phyloP scores from a whole-genome alignment of 257 asterid species.

The Solanum gandarillasii region DNA sequence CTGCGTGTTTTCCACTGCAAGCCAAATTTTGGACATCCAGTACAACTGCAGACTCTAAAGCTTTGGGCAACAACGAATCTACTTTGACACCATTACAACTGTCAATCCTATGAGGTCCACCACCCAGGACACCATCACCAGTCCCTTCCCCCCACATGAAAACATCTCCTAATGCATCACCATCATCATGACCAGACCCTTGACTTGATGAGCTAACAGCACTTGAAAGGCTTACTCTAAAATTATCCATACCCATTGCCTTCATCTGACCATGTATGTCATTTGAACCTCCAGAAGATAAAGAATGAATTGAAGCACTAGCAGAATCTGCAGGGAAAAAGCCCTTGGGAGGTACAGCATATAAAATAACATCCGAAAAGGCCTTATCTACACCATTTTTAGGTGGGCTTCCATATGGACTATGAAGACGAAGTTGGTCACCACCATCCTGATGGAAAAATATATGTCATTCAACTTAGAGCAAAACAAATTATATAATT shows the following conservation, averaged over 20 bases:
- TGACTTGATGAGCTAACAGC: constrained; percentile 97
- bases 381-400: constrained; percentile 62
- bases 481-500: not conserved
- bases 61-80: constrained; percentile 77
- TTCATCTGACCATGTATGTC: constrained; percentile 60
- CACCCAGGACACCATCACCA: constrained; percentile 72
- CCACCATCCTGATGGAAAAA: constrained; percentile 49
- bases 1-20: constrained; percentile 79
- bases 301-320: constrained; percentile 57
- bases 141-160: constrained; percentile 91
- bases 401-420: constrained; percentile 86
- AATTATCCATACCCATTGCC: constrained; percentile 72
- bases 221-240: constrained; percentile 92
- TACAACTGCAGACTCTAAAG: constrained; percentile 82
- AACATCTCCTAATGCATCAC: constrained; percentile 89
- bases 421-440: constrained; percentile 59
- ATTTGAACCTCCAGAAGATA: constrained; percentile 84
- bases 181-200: constrained; percentile 93
- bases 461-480: constrained; percentile 9
- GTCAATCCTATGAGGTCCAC: constrained; percentile 54
- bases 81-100: constrained; percentile 34
- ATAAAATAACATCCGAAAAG: constrained; percentile 55
- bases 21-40: constrained; percentile 82
- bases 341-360: constrained; percentile 69
- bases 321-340: constrained; percentile 69